These are phyloP conservation scores for Cytospora schulzeri DNA, from an alignment of 2,329 filamentous ascomycete species.

Conservation along the genomic window DNA sequence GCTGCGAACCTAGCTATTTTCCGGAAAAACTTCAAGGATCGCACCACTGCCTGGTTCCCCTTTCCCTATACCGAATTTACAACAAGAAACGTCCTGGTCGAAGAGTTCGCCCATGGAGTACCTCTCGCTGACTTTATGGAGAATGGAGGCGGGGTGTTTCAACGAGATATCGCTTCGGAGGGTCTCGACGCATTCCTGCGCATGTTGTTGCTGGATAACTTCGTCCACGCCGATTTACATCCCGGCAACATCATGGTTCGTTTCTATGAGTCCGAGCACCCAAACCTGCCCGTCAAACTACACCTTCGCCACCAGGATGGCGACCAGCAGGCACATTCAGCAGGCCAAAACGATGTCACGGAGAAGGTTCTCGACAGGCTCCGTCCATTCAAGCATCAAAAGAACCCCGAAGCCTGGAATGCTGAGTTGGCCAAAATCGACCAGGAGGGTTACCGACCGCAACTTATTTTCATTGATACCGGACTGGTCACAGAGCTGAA, in stretches of 20 bases:
- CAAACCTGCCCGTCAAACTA: conserved; percentile 60
- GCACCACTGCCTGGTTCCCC: conserved; percentile 94
- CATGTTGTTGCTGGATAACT: conserved; percentile 97
- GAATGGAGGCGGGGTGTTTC: conserved; percentile 88
- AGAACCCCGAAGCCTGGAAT: conserved; percentile 71
- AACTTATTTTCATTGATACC: conserved; percentile 96
- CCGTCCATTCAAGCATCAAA: conserved; percentile 66
- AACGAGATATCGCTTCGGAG: conserved; percentile 91
- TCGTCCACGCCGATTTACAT: conserved; percentile 93
- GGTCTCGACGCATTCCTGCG: conserved; percentile 93
- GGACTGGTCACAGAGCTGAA: conserved; percentile 95
- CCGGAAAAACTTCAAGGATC: conserved; percentile 84
- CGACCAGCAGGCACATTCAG: conserved; percentile 47
- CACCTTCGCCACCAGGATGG: conserved; percentile 32
- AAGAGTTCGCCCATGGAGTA: conserved; percentile 95
- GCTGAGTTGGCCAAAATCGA: conserved; percentile 76
- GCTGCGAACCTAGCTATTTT: conserved; percentile 87
- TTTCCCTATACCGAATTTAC: conserved; percentile 92
- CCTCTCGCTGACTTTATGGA: conserved; percentile 88
- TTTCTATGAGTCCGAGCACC: conserved; percentile 82
- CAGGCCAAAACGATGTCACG: conserved; percentile 65
- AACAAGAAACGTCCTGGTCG: conserved; percentile 87
- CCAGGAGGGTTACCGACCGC: conserved; percentile 84
- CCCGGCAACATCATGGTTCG: conserved; percentile 99
- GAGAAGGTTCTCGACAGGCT: conserved; percentile 83